Evolutionary conservation across 176 grass and related monocot species (phyloP).

Genomic region (Paspalum vaginatum): DNA sequence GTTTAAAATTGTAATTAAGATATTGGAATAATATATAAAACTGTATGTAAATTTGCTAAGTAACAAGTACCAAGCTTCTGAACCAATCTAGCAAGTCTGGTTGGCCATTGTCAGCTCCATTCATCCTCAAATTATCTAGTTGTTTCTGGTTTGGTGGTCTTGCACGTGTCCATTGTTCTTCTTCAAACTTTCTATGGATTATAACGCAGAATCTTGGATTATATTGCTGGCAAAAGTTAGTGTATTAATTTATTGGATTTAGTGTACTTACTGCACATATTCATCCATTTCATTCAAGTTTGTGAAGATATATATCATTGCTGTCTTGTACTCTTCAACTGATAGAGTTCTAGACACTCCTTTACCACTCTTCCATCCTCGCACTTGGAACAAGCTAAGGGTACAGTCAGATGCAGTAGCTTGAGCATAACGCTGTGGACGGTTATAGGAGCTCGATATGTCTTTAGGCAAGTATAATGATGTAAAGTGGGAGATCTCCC

Average conservation of each 20-base stretch:
- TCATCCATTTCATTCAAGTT: conserved; percentile 20
- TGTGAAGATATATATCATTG: conserved; percentile 12
- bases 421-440: background rate
- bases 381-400: conserved; percentile 6
- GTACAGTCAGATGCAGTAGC: background rate
- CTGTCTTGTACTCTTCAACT: background rate
- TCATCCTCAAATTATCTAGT: background rate
- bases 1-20: background rate
- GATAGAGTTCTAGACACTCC: background rate
- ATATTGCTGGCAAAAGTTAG: no score
- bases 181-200: background rate
- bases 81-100: conserved; percentile 29
- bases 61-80: background rate
- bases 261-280: conserved; percentile 16
- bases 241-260: background rate
- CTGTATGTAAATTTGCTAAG: background rate
- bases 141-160: conserved; percentile 22
- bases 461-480: background rate
- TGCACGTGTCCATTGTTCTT: background rate
- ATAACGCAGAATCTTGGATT: background rate
- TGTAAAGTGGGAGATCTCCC: conserved; percentile 18
- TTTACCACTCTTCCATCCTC: conserved; percentile 10
- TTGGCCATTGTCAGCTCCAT: background rate
- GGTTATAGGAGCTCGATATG: background rate
- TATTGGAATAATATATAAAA: no score